phyloP scores from a whole-genome alignment of 768 basidiomycete genomes.

The Serpula lacrymans region DNA sequence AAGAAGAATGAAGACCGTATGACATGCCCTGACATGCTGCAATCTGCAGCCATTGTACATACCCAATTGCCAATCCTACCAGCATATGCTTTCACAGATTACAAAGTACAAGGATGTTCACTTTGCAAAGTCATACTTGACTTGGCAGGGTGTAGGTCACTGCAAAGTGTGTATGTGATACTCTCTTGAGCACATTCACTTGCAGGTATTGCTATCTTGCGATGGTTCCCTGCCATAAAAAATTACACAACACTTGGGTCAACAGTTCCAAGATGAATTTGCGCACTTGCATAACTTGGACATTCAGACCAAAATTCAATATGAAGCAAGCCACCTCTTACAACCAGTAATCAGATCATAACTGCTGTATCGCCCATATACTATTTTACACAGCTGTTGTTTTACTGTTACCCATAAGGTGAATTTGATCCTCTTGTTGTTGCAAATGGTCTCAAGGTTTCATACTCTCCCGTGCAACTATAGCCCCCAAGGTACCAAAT shows the following conservation, averaged over 20 bases:
- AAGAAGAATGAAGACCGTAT: constrained; percentile 14
- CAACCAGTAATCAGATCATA: no score
- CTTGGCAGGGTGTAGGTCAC: constrained; percentile 9
- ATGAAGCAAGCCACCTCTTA: no score
- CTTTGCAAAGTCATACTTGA: constrained; percentile 21
- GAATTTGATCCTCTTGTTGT: no score
- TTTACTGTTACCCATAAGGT: no score
- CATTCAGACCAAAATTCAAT: not conserved
- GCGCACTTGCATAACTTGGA: not conserved
- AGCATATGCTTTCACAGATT: constrained; percentile 24
- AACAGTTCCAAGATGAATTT: constrained; percentile 10
- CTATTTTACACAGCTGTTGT: no score
- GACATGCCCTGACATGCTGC: no score
- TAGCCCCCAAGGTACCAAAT: no score
- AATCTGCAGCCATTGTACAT: constrained; percentile 7
- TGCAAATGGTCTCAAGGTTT: no score
- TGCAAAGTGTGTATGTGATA: constrained; percentile 27
- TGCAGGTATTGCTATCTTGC: constrained; percentile 17
- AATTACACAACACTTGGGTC: constrained; percentile 10
- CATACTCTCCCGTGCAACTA: no score
- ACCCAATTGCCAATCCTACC: constrained; percentile 22
- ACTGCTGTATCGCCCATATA: no score
- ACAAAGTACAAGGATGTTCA: constrained; percentile 25
- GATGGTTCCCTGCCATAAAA: constrained; percentile 18
- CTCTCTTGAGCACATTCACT: constrained; percentile 21